These are phyloP conservation scores for Kwoniella shandongensis DNA, from an alignment of 768 basidiomycete species.

Conservation along the genomic window DNA sequence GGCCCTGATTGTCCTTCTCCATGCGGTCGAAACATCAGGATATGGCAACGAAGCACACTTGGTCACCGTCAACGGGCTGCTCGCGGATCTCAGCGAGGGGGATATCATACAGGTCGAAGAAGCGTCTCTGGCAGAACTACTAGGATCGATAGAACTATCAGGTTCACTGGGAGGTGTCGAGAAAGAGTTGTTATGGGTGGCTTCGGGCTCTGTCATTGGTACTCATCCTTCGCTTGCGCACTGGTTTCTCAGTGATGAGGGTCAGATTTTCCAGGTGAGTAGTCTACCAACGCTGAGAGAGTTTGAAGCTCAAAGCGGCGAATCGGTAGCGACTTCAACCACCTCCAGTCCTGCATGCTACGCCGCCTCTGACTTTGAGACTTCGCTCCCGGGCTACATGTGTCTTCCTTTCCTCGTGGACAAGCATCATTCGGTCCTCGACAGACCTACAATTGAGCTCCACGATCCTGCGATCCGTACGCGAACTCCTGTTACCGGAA, in stretches of 20 bases:
- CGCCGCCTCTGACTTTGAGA: slow-evolving; percentile 31
- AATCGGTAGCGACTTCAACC: slow-evolving; percentile 31
- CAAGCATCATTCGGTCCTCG: slow-evolving; percentile 1
- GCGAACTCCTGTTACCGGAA: slow-evolving; percentile 12
- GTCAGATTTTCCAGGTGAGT: slow-evolving; percentile 25
- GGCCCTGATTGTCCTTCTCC: slow-evolving; percentile 27
- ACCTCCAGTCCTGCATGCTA: slow-evolving; percentile 39
- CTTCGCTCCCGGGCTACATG: slow-evolving; percentile 22
- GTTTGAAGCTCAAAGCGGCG: not conserved
- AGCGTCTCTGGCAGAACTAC: slow-evolving; percentile 7
- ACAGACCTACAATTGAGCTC: slow-evolving; percentile 1
- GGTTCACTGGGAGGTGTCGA: slow-evolving; percentile 27
- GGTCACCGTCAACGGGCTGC: slow-evolving; percentile 20
- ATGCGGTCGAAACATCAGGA: slow-evolving; percentile 24
- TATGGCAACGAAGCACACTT: slow-evolving; percentile 30
- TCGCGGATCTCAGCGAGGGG: slow-evolving; percentile 30
- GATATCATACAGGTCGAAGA: slow-evolving; percentile 27
- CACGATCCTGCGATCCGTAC: slow-evolving; percentile 6
- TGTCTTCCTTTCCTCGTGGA: slow-evolving; percentile 15
- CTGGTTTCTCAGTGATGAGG: slow-evolving; percentile 29
- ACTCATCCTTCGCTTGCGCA: slow-evolving; percentile 7
- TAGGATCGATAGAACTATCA: slow-evolving; percentile 5
- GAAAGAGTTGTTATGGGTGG: slow-evolving; percentile 41
- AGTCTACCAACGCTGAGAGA: not conserved
- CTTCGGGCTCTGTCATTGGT: slow-evolving; percentile 18